Evolutionary conservation across 2,329 filamentous ascomycete species (phyloP).

Genomic region (Herpotrichia juniperi): DNA sequence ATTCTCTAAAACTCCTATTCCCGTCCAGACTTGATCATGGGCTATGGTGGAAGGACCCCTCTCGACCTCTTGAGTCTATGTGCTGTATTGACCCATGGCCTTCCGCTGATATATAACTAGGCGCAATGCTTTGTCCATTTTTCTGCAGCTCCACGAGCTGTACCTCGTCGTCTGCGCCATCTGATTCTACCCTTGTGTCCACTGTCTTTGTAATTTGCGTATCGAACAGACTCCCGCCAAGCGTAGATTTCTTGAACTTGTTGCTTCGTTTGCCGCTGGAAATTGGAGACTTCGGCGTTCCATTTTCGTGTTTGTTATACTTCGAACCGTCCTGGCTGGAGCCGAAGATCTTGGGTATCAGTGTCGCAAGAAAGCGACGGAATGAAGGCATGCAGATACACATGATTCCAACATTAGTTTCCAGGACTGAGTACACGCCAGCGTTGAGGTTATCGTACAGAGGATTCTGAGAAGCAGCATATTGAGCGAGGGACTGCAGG

Average conservation of each 20-base stretch:
- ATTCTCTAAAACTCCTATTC: background rate
- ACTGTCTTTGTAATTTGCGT: conserved; percentile 2
- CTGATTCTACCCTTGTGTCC: background rate
- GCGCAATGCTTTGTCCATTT: background rate
- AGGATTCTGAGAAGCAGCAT: conserved; percentile 47
- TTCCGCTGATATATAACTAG: background rate
- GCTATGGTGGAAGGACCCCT: background rate
- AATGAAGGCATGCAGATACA: conserved; percentile 20
- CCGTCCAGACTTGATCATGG: background rate
- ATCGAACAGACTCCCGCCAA: background rate
- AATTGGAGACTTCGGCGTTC: conserved; percentile 6
- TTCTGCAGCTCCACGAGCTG: background rate
- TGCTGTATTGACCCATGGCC: background rate
- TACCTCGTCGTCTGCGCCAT: background rate
- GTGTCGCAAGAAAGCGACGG: conserved; percentile 1
- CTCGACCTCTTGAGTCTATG: background rate
- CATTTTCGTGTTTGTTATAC: background rate
- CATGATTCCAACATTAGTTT: conserved; percentile 22
- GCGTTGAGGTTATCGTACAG: conserved; percentile 35
- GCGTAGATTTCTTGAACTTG: background rate
- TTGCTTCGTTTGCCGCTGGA: conserved; percentile 3
- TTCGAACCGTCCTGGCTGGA: background rate
- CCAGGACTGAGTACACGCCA: conserved; percentile 20
- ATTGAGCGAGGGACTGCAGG: conserved; percentile 46
- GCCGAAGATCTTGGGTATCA: background rate